These are phyloP conservation scores for Pilaira anomala DNA, from an alignment of 192 early-diverging fungal genomes.

Conservation along the genomic window DNA sequence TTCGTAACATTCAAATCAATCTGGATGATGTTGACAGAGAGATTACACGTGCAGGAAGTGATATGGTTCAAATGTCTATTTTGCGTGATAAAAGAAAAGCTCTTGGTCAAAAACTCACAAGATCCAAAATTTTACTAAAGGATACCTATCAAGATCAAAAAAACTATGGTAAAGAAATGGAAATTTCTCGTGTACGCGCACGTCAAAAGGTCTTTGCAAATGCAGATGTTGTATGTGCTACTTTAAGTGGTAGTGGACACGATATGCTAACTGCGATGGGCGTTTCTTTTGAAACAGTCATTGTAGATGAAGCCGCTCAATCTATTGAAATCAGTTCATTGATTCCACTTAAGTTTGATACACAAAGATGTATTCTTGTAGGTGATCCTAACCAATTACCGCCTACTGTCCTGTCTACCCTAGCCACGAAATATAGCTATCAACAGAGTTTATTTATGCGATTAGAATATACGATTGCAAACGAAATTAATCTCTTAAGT, in stretches of 20 bases:
- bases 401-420: conserved; percentile 80
- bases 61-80: conserved; percentile 23
- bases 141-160: conserved; percentile 28
- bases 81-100: conserved; percentile 21
- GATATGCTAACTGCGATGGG: conserved; percentile 66
- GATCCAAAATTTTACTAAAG: conserved; percentile 23
- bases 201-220: conserved; percentile 66
- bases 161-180: conserved; percentile 23
- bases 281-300: conserved; percentile 77
- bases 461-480: conserved; percentile 64
- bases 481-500: conserved; percentile 71
- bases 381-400: conserved; percentile 94
- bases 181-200: conserved; percentile 50
- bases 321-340: conserved; percentile 81
- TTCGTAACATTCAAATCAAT: conserved; percentile 38
- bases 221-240: conserved; percentile 83
- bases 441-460: conserved; percentile 89
- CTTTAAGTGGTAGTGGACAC: conserved; percentile 84
- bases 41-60: conserved; percentile 40
- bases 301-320: conserved; percentile 97
- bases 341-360: conserved; percentile 85
- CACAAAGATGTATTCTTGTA: conserved; percentile 80
- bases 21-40: conserved; percentile 41
- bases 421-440: conserved; percentile 67
- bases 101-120: conserved; percentile 23